phyloP scores from a whole-genome alignment of 2,329 filamentous ascomycete species.

The Colletotrichum sp. region DNA sequence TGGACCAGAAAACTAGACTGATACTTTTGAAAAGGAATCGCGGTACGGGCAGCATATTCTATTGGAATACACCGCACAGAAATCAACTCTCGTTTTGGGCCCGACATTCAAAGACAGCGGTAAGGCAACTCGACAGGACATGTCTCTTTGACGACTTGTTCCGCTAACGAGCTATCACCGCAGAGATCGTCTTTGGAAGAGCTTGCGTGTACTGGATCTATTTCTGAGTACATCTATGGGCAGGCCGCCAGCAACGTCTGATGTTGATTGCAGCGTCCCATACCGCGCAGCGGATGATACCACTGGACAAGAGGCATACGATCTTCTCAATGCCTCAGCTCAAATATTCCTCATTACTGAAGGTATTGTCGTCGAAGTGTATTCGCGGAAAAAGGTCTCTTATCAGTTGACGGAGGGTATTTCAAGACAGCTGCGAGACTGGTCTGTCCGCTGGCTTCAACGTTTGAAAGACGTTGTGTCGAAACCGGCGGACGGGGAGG shows the following conservation, averaged over 20 bases:
- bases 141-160: neutral
- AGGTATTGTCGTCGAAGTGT: slow-evolving; percentile 54
- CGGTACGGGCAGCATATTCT: slow-evolving; percentile 55
- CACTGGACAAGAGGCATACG: slow-evolving; percentile 41
- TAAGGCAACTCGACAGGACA: neutral
- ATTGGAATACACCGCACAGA: slow-evolving; percentile 58
- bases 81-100: slow-evolving; percentile 56
- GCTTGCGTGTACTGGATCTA: slow-evolving; percentile 54
- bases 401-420: slow-evolving; percentile 58
- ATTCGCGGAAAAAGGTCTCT: slow-evolving; percentile 57
- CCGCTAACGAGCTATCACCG: neutral
- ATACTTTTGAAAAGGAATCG: slow-evolving; percentile 39
- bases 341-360: slow-evolving; percentile 58
- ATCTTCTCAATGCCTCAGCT: slow-evolving; percentile 55
- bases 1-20: neutral
- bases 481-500: slow-evolving; percentile 21
- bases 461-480: slow-evolving; percentile 44
- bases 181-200: slow-evolving; percentile 57
- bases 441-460: slow-evolving; percentile 53
- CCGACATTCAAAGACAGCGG: slow-evolving; percentile 44
- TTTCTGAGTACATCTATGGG: slow-evolving; percentile 60
- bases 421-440: slow-evolving; percentile 55
- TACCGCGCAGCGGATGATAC: slow-evolving; percentile 39
- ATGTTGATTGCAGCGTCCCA: slow-evolving; percentile 58
- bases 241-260: slow-evolving; percentile 55